Evolutionary conservation across 148 eudicot genomes (phyloP).

Genomic region (Diospyros kaki): DNA sequence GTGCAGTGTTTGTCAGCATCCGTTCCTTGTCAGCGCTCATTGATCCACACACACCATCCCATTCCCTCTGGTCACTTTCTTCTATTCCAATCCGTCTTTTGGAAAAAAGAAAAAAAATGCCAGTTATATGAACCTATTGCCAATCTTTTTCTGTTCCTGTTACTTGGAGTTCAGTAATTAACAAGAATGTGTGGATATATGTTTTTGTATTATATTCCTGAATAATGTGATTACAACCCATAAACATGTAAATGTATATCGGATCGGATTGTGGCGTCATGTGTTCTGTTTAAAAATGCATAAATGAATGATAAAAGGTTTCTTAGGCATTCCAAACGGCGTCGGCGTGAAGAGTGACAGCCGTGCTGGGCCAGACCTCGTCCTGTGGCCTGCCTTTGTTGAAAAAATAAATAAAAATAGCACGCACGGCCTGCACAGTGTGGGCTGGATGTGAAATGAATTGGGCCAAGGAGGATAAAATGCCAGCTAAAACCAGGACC

Average conservation of each 20-base stretch:
- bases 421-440: too few species aligned
- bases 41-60: slow-evolving; percentile 12
- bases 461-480: too few species aligned
- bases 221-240: background rate
- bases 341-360: too few species aligned
- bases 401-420: background rate
- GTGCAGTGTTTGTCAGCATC: slow-evolving; percentile 89
- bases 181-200: background rate
- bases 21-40: slow-evolving; percentile 63
- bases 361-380: too few species aligned
- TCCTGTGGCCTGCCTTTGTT: slow-evolving; percentile 17
- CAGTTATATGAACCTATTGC: background rate
- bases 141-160: background rate
- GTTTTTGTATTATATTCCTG: background rate
- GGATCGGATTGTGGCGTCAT: too few species aligned
- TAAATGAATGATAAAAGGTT: too few species aligned
- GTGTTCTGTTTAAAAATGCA: too few species aligned
- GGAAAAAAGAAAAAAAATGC: background rate
- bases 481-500: too few species aligned
- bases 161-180: background rate
- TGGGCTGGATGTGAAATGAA: too few species aligned
- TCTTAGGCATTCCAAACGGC: too few species aligned
- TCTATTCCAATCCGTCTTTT: background rate
- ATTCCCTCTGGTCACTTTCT: background rate
- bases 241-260: background rate